phyloP scores from a whole-genome alignment of 805 yeast species.

The Saturnispora galanensis region DNA sequence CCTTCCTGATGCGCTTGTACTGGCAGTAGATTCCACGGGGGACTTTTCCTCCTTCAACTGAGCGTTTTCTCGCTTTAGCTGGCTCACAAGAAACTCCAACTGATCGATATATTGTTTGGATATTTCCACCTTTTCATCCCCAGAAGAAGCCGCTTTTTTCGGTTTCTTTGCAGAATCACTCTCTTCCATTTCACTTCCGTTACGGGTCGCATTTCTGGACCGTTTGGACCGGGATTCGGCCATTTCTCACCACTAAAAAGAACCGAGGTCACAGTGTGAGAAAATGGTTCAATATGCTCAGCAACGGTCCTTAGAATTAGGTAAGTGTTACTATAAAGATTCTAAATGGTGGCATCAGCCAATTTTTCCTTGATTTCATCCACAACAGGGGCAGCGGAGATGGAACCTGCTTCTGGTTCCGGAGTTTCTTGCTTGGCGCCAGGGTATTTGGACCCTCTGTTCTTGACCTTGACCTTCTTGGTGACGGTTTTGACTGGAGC shows the following conservation, averaged over 20 bases:
- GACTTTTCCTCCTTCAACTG: not conserved
- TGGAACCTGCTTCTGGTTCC: constrained; percentile 6
- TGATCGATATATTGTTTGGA: not conserved
- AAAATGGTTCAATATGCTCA: not conserved
- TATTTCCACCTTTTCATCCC: no score
- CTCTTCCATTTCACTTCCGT: no score
- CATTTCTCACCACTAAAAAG: no score
- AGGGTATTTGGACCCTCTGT: constrained; percentile 86
- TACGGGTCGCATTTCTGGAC: no score
- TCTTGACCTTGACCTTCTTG: constrained; percentile 64
- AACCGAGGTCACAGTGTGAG: no score
- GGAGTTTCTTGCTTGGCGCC: constrained; percentile 36
- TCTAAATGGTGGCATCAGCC: constrained; percentile 19
- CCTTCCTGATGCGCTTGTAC: no score
- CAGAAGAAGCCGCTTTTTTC: no score
- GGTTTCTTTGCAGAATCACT: no score
- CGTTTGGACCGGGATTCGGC: no score
- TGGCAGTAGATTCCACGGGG: not conserved
- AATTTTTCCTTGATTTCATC: no score
- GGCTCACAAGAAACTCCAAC: not conserved
- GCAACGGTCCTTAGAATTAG: not conserved
- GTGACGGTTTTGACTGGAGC: constrained; percentile 58
- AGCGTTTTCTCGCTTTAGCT: not conserved
- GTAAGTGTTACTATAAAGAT: no score
- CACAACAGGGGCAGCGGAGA: constrained; percentile 16